These are phyloP conservation scores for Xerocomellus dryophilus DNA, from an alignment of 768 basidiomycete genomes.

Conservation along the genomic window DNA sequence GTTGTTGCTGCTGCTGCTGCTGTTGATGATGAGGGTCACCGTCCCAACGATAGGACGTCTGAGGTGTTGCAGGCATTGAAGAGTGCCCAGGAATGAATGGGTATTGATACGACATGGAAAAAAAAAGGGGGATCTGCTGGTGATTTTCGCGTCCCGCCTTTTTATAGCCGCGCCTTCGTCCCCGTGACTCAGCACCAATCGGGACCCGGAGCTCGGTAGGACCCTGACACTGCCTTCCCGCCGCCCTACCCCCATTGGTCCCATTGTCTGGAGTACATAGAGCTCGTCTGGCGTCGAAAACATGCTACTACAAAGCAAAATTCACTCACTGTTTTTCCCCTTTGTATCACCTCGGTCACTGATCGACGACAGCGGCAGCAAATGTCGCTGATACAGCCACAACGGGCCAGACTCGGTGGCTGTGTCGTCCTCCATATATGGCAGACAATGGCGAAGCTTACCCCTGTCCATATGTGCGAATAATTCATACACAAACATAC, in stretches of 20 bases:
- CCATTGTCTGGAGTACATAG: background rate
- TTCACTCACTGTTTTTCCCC: no score
- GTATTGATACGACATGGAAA: slow-evolving; percentile 49
- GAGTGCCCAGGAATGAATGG: slow-evolving; percentile 46
- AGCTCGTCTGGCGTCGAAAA: no score
- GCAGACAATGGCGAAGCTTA: background rate
- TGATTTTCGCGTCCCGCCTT: slow-evolving; percentile 23
- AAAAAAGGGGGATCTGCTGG: slow-evolving; percentile 25
- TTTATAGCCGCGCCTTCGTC: slow-evolving; percentile 26
- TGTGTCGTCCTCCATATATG: background rate
- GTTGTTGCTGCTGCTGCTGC: slow-evolving; percentile 28
- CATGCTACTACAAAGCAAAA: no score
- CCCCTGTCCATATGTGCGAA: background rate
- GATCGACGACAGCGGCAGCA: background rate
- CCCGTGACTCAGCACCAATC: slow-evolving; percentile 26
- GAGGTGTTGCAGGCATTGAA: slow-evolving; percentile 49
- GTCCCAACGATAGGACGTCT: slow-evolving; percentile 41
- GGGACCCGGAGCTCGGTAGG: slow-evolving; percentile 17
- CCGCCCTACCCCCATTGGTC: background rate
- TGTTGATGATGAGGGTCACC: slow-evolving; percentile 22
- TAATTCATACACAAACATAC: background rate
- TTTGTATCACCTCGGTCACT: no score
- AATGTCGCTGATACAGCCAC: background rate
- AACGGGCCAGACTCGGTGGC: background rate
- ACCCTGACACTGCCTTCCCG: slow-evolving; percentile 8